phyloP scores from a whole-genome alignment of 2,329 filamentous ascomycete species.

The Colletotrichum tamarilloi region DNA sequence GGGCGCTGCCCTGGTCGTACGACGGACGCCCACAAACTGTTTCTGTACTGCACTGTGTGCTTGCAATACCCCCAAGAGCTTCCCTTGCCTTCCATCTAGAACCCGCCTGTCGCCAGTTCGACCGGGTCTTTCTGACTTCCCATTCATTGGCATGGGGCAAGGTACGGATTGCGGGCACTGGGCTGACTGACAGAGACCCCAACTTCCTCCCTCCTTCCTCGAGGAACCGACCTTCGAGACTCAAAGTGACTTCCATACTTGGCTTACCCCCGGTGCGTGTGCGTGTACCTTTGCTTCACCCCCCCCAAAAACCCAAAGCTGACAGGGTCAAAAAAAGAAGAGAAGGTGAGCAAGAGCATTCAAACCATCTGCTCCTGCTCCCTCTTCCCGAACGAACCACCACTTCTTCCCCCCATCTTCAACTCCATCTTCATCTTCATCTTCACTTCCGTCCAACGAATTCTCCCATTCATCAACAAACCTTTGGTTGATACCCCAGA shows the following conservation, averaged over 20 bases:
- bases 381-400: conserved; percentile 21
- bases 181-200: not conserved
- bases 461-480: not conserved
- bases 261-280: not conserved
- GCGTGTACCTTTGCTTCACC: not conserved
- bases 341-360: conserved; percentile 1
- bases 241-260: not conserved
- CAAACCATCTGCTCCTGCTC: conserved; percentile 6
- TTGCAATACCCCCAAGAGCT: conserved; percentile 2
- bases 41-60: not conserved
- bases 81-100: conserved; percentile 24
- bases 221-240: not conserved
- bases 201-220: too few relatives aligned
- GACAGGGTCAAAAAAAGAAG: conserved; percentile 14
- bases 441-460: conserved; percentile 1
- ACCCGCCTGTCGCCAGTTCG: not conserved
- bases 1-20: not conserved
- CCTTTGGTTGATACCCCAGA: not conserved
- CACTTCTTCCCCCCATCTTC: not conserved
- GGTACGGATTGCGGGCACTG: not conserved
- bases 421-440: not conserved
- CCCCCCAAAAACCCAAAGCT: conserved; percentile 3
- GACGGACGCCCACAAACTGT: not conserved
- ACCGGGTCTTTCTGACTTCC: too few relatives aligned
- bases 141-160: too few relatives aligned